A percentile compares a stretch with the other conserved stretches of the same genome.
These are phyloP conservation scores for Bonia amplexicaulis DNA, from an alignment of 176 grass and related monocot genomes.

Conservation along the genomic window DNA sequence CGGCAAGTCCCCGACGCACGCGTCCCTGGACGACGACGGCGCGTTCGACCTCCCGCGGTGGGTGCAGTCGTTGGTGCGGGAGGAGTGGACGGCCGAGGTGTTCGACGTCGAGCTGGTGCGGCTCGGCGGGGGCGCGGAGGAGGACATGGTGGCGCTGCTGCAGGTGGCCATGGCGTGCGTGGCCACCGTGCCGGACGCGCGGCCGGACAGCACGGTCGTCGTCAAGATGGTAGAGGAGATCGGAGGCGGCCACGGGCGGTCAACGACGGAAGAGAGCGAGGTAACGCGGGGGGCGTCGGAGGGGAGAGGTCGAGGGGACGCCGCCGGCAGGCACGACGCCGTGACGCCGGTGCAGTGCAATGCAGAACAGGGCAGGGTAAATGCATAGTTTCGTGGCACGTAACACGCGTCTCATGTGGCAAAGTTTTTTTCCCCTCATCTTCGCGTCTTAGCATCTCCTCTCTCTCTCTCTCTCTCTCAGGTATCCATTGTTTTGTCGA, in stretches of 20 bases:
- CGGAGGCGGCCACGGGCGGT: slow-evolving; percentile 9
- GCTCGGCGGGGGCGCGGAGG: slow-evolving; percentile 46
- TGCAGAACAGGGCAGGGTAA: neutral
- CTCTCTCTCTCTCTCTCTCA: neutral
- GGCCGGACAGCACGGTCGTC: slow-evolving; percentile 46
- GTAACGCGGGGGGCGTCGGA: slow-evolving; percentile 32
- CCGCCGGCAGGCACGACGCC: slow-evolving; percentile 37
- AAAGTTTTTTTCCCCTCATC: neutral
- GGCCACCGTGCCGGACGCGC: slow-evolving; percentile 49
- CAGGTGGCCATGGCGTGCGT: slow-evolving; percentile 92
- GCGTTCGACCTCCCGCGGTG: slow-evolving; percentile 68
- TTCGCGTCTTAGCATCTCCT: no score
- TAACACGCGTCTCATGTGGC: neutral
- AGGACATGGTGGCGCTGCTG: slow-evolving; percentile 91
- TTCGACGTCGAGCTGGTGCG: slow-evolving; percentile 81
- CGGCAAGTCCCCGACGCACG: slow-evolving; percentile 46
- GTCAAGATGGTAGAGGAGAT: slow-evolving; percentile 69
- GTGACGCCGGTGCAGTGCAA: slow-evolving; percentile 10
- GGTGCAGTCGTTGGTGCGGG: slow-evolving; percentile 88
- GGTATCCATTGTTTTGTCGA: slow-evolving; percentile 8
- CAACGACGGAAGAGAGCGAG: slow-evolving; percentile 38
- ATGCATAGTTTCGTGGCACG: neutral
- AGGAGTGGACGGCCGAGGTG: slow-evolving; percentile 68
- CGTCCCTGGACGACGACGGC: slow-evolving; percentile 43
- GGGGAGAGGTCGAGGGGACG: slow-evolving; percentile 45